Conservation (phyloP, 352 stramenopile genomes). For the Globisporangium sylvaticum region DNA sequence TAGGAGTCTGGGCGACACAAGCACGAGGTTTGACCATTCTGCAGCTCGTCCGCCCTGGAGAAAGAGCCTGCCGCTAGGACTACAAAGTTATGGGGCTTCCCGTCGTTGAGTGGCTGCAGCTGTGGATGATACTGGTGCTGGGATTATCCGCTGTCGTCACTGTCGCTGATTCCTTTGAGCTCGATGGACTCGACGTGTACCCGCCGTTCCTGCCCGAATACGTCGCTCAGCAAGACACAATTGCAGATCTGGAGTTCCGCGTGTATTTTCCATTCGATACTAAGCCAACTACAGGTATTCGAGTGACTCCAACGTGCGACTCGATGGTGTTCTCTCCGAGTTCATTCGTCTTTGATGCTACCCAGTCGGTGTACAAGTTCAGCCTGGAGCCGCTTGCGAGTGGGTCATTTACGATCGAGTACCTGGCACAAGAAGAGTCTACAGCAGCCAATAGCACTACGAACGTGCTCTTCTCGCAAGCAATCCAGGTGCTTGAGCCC, state of each 20-base stretch:
- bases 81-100: background rate
- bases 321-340: constrained; percentile 32
- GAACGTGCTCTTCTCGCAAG: constrained; percentile 14
- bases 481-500: constrained; percentile 33
- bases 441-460: background rate
- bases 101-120: background rate
- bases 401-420: constrained; percentile 32
- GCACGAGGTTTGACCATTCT: too few relatives aligned
- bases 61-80: too few relatives aligned
- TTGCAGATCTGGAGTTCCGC: constrained; percentile 37
- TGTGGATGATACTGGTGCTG: background rate
- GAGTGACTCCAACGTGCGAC: constrained; percentile 29
- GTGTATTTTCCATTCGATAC: constrained; percentile 24
- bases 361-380: background rate
- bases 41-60: too few relatives aligned
- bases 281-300: constrained; percentile 11
- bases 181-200: constrained; percentile 26
- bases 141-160: background rate
- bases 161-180: background rate
- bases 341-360: constrained; percentile 14
- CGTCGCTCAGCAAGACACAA: constrained; percentile 30
- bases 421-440: constrained; percentile 18
- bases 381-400: constrained; percentile 4
- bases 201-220: constrained; percentile 28
- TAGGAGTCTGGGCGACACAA: too few relatives aligned